phyloP scores from a whole-genome alignment of 1,284 basidiomycete genomes.

The Rhodotorula mucilaginosa region DNA sequence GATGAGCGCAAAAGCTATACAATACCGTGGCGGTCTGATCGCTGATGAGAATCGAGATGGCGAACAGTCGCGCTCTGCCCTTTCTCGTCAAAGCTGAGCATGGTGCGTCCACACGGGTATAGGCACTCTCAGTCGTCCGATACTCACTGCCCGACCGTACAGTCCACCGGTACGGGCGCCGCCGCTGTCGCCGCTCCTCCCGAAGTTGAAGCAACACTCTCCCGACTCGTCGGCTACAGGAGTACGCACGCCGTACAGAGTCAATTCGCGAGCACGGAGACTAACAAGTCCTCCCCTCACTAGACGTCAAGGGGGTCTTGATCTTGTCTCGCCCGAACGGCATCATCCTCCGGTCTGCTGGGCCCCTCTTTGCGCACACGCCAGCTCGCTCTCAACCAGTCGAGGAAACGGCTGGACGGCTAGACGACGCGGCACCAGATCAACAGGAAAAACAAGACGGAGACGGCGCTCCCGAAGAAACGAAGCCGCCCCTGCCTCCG shows the following conservation, averaged over 20 bases:
- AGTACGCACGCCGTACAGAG: slow-evolving; percentile 49
- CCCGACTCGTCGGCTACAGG: slow-evolving; percentile 71
- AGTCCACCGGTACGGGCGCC: not conserved
- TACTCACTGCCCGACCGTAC: not conserved
- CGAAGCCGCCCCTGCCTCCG: not conserved
- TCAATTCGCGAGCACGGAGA: not conserved
- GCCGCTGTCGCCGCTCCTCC: slow-evolving; percentile 58
- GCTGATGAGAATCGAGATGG: too few relatives aligned
- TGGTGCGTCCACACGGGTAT: too few relatives aligned
- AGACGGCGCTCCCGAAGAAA: not conserved
- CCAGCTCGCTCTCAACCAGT: slow-evolving; percentile 48
- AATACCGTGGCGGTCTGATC: too few relatives aligned
- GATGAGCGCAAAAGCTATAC: too few relatives aligned
- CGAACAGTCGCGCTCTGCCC: too few relatives aligned
- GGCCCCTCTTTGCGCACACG: slow-evolving; percentile 73
- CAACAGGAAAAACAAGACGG: not conserved
- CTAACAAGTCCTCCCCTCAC: not conserved
- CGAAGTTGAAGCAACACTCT: slow-evolving; percentile 72
- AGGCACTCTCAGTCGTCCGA: not conserved
- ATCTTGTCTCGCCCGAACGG: slow-evolving; percentile 58
- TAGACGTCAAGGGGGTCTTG: slow-evolving; percentile 74
- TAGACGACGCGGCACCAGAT: not conserved
- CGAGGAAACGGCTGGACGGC: slow-evolving; percentile 59
- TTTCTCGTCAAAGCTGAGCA: too few relatives aligned
- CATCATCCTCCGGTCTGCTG: slow-evolving; percentile 73